Conservation (phyloP, 257 asterid species). For the Fraxinus excelsior region DNA sequence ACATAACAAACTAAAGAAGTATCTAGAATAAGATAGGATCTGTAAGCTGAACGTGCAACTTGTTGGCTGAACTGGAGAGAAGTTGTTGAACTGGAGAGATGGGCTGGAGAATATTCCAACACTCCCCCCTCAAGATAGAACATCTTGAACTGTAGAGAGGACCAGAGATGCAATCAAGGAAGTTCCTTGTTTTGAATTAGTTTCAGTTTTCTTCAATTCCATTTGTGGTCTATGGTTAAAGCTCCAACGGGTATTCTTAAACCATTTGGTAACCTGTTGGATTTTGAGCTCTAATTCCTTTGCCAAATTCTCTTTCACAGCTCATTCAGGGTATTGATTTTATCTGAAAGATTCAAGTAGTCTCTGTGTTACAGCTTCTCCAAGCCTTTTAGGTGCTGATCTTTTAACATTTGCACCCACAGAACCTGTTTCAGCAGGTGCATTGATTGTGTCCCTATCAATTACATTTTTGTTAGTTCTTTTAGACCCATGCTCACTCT, state of each 20-base stretch:
- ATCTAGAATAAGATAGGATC: too few relatives aligned
- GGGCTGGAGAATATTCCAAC: too few relatives aligned
- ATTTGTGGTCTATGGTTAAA: conserved; percentile 53
- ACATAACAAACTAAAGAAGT: too few relatives aligned
- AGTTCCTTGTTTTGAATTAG: background rate
- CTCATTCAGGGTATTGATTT: conserved; percentile 76
- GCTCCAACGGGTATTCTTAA: conserved; percentile 90
- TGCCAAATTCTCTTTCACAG: conserved; percentile 66
- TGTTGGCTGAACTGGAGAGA: too few relatives aligned
- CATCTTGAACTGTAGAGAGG: too few relatives aligned
- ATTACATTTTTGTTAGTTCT: conserved; percentile 27
- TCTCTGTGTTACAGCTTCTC: conserved; percentile 67
- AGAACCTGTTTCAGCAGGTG: conserved; percentile 42
- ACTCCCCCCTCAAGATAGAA: too few relatives aligned
- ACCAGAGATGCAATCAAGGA: too few relatives aligned
- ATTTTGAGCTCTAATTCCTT: conserved; percentile 64
- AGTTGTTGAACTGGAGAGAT: too few relatives aligned
- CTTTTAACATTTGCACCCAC: conserved; percentile 37
- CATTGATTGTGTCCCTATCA: conserved; percentile 31
- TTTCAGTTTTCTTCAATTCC: conserved; percentile 38
- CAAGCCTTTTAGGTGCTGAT: conserved; percentile 50
- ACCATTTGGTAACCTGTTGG: conserved; percentile 83
- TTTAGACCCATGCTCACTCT: conserved; percentile 29
- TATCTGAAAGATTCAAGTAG: conserved; percentile 65
- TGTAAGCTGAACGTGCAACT: too few relatives aligned